phyloP scores from a whole-genome alignment of 768 basidiomycete species.

The Cantharellus anzutake region DNA sequence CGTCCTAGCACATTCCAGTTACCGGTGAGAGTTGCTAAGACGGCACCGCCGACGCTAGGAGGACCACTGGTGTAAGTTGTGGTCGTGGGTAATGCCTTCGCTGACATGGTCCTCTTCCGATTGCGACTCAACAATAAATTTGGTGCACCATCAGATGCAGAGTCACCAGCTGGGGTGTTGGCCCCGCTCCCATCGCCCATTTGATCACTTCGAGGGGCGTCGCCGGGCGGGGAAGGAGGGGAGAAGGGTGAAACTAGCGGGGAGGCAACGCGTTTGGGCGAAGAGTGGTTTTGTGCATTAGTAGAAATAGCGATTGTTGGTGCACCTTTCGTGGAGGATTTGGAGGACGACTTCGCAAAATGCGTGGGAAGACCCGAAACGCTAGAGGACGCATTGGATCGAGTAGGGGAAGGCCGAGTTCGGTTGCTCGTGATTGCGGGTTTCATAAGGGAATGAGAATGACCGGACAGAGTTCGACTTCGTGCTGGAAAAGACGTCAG shows the following conservation, averaged over 20 bases:
- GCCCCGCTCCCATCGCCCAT: not conserved
- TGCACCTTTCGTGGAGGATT: not conserved
- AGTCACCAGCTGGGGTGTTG: conserved; percentile 38
- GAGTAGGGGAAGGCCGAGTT: not conserved
- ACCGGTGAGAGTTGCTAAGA: not conserved
- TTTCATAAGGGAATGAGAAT: not conserved
- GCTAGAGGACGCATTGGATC: not conserved
- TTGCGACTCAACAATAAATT: conserved; percentile 19
- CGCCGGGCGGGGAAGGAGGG: not conserved
- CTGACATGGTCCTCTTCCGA: conserved; percentile 31
- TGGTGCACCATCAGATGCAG: conserved; percentile 40
- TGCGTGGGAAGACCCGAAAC: not conserved
- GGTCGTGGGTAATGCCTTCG: conserved; percentile 2
- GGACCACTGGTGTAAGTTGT: conserved; percentile 13
- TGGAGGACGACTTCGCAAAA: not conserved
- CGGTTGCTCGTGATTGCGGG: conserved; percentile 1
- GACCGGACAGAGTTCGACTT: not conserved
- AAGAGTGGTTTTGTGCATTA: not conserved
- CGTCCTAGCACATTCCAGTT: not conserved
- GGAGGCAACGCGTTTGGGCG: no score
- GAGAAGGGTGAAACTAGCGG: not conserved
- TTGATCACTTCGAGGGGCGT: not conserved
- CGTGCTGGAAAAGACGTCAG: not conserved
- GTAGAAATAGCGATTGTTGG: not conserved
- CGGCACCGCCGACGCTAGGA: not conserved